Evolutionary conservation across 768 basidiomycete species (phyloP), one percentile per base, ranked within the genome.

Genomic region (Boletus eberwhitei): DNA sequence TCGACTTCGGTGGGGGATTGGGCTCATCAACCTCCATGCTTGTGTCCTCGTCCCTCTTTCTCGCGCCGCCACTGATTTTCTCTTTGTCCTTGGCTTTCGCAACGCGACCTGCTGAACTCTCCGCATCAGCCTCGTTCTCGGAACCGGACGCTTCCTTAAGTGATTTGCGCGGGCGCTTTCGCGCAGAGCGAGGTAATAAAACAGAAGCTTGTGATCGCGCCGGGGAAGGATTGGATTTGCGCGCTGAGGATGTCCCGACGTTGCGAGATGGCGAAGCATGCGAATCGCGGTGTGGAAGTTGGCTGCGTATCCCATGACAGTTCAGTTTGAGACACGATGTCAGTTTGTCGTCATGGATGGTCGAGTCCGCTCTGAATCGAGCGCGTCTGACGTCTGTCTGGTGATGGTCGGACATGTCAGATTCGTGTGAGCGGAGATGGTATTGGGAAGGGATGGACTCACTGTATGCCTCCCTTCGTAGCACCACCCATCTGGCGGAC

Each of bases 401-500:
- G 31, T 36, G 11, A 16, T 3, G 12, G 22, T 32, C 14, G 21
- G 50, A 8, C 12, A 21, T 1, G 41, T 53, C 24, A 52, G 56
- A 40, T 42, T 22, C 49, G 50, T 22, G 36, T 47, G 40, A 29
- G 38, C 11, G 26, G 16, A 4, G n/a, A 8, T 4, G 22, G 31
- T 21, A 7, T 24, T 22, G 38, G 13, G 4, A 52, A 26, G 42
- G 44, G 51, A 24, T 13, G 16, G 19, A 47, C 64, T 54, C 40
- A 78, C 83, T 8, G 89, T 90, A 67, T 92, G 89, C 67, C 78
- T 81, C 4, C 89, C 89, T 67, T 91, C 88, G 62, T 90, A 91
- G 63, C 89, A 92, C 88, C 88, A 92, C 1, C 89, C 90, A 64
- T 90, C 87, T 2, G 89, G 90, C 1, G 90, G 89, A 0, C 89